These are phyloP conservation scores for Moesziomyces aphidis DNA, from an alignment of 1,284 basidiomycete genomes.

Conservation along the genomic window DNA sequence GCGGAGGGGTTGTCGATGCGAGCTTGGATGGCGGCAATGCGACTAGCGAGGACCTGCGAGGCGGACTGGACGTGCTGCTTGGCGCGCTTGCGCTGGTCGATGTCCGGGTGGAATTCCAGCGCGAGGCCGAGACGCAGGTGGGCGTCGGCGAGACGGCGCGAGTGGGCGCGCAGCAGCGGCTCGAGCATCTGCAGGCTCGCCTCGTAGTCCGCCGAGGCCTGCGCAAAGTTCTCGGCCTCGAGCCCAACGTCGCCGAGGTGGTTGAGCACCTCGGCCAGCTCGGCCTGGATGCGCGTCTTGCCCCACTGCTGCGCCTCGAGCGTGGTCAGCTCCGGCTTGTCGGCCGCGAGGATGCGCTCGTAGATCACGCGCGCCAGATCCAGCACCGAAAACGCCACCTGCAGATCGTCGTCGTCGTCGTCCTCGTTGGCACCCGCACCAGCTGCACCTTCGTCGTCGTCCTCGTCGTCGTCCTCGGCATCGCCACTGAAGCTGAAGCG, in stretches of 20 bases:
- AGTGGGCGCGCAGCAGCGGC: constrained; percentile 56
- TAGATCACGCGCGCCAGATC: constrained; percentile 63
- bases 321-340: constrained; percentile 34
- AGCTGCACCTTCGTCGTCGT: constrained; percentile 44
- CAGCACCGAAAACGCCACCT: constrained; percentile 60
- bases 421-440: constrained; percentile 35
- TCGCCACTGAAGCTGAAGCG: constrained; percentile 62
- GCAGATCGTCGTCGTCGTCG: constrained; percentile 63
- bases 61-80: constrained; percentile 55
- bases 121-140: constrained; percentile 64
- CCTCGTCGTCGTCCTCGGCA: constrained; percentile 56
- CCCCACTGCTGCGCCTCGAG: constrained; percentile 51
- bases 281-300: constrained; percentile 43
- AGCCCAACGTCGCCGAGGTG: constrained; percentile 65
- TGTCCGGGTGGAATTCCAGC: constrained; percentile 64
- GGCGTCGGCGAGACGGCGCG: constrained; percentile 64
- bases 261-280: constrained; percentile 65
- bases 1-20: constrained; percentile 15
- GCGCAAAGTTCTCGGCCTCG: constrained; percentile 66
- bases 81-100: constrained; percentile 45
- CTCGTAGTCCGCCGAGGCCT: constrained; percentile 62
- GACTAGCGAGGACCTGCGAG: constrained; percentile 38
- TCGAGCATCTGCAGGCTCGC: constrained; percentile 49
- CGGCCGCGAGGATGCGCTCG: constrained; percentile 46
- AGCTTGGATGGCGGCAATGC: constrained; percentile 45